Evolutionary conservation across 495 filamentous ascomycete species (phyloP), one percentile per base, ranked within the genome.

Genomic region (Penicillium argentinense): DNA sequence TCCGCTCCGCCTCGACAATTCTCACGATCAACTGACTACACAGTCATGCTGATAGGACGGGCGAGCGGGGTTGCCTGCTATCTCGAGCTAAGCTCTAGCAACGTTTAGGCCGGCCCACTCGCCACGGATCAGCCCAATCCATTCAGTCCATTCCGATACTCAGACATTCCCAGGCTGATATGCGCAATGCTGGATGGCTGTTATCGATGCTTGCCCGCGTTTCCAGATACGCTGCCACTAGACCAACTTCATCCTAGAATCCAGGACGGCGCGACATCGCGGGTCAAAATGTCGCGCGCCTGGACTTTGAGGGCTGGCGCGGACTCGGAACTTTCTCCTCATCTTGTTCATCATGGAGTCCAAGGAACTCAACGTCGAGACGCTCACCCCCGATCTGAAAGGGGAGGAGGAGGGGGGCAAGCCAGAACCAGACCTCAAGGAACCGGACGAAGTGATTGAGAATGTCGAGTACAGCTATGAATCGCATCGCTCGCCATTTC

Each of bases 391-490:
- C 0, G 24, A 14, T 11, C 11, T 46, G 9, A 42, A 24, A 21
- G 26, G 37, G 1, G 64, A 65, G 22, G 52, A 53, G 16, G 57
- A 63, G 23, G 37, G 71, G 5, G 67, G 49, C 12, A 46, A 64
- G 25, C 69, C 63, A 5, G 53, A 53, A 19, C 27, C 67, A 5
- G 51, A 53, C 9, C 46, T 67, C 1, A 62, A 73, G 4, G 44
- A 59, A 5, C 39, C 52, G 4, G 48, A 45, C 1, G 45, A 68
- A 6, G 51, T 62, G 1, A 40, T 57, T n/a, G 54, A 52, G 18
- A 65, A 63, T 45, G 60, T 61, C 14, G 66, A 69, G 26, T 67
- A 54, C 29, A 57, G 51, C 26, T 64, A 66, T 54, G 66, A 63
- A n/a, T 66, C 61, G 8, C 41, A 69, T 41, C 66, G 56, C 8